A percentile compares a stretch with the other conserved stretches of the same genome.
Evolutionary conservation across 83 land plant genomes (phyloP).

Genomic region (Picea engelmannii): DNA sequence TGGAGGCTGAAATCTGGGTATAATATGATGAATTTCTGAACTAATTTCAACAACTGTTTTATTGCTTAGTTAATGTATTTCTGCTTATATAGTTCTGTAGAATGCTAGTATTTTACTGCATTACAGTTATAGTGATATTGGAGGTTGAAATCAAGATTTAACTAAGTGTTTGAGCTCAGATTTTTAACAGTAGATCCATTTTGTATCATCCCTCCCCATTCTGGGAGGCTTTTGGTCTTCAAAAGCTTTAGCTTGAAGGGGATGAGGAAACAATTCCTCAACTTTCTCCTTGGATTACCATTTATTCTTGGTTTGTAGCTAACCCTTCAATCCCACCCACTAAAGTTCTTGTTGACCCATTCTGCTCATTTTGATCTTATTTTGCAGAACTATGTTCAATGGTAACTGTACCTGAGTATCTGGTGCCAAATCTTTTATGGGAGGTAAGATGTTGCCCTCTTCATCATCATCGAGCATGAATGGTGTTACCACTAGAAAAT

Average conservation of each 20-base stretch:
- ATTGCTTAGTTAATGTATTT: too few relatives aligned
- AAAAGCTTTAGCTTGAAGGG: neutral
- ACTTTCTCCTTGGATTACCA: neutral
- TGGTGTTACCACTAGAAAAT: neutral
- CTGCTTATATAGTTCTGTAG: too few relatives aligned
- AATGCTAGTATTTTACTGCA: too few relatives aligned
- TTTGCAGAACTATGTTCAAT: neutral
- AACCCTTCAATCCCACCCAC: neutral
- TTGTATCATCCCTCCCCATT: neutral
- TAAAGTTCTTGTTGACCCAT: neutral
- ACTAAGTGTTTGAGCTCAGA: too few relatives aligned
- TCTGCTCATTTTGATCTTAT: neutral
- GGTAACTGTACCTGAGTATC: neutral
- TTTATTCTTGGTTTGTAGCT: neutral
- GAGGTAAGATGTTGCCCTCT: neutral
- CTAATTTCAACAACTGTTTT: too few relatives aligned
- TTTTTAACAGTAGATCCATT: neutral
- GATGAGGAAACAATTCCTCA: neutral
- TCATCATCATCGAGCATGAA: neutral
- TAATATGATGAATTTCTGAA: too few relatives aligned
- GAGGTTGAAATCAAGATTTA: too few relatives aligned
- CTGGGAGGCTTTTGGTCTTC: neutral
- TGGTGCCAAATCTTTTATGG: neutral
- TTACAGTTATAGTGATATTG: too few relatives aligned
- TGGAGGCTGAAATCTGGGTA: too few relatives aligned